Evolutionary conservation across 2,329 filamentous ascomycete species (phyloP).

Genomic region (Paraphoma sp.): DNA sequence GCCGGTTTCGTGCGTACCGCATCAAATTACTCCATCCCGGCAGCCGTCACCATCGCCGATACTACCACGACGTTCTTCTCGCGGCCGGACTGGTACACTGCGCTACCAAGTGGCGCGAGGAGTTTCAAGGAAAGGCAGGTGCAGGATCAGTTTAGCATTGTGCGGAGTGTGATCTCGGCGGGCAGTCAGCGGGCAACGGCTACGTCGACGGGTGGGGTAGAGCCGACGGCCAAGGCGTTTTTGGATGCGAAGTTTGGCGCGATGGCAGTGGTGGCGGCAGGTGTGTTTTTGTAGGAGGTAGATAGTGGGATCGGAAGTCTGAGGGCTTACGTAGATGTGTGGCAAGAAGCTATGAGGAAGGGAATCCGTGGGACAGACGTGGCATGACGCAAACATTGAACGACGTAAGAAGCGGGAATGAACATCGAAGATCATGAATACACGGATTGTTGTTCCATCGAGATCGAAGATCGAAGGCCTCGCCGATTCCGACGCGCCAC

Average conservation of each 20-base stretch:
- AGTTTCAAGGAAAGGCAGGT: conserved; percentile 42
- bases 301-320: neutral
- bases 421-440: too few species aligned
- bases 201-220: conserved; percentile 23
- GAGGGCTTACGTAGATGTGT: neutral
- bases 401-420: too few species aligned
- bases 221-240: conserved; percentile 28
- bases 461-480: too few species aligned
- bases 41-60: conserved; percentile 29
- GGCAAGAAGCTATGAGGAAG: neutral
- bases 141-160: conserved; percentile 36
- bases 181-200: conserved; percentile 16
- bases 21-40: conserved; percentile 34
- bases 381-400: too few species aligned
- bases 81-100: conserved; percentile 36
- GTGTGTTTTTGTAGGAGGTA: conserved; percentile 28
- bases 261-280: conserved; percentile 37
- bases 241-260: conserved; percentile 31
- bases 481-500: too few species aligned
- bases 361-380: too few species aligned
- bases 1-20: conserved; percentile 29
- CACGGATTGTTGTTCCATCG: too few species aligned
- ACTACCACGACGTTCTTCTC: conserved; percentile 30
- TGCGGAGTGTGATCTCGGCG: conserved; percentile 27
- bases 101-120: conserved; percentile 33